Conservation (phyloP, 1,139 yeast species). For the Saccharomycopsis hybrid region DNA sequence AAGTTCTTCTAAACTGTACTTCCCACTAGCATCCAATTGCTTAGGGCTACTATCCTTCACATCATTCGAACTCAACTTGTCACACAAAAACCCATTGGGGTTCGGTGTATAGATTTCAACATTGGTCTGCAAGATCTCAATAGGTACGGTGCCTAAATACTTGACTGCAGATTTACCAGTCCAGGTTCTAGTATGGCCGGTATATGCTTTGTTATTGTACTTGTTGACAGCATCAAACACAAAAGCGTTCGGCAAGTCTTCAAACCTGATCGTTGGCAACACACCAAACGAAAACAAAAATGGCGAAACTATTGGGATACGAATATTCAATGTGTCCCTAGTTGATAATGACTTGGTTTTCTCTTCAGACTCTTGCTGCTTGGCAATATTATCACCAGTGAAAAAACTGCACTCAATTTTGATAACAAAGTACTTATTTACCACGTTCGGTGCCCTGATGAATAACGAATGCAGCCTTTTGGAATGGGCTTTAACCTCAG, state of each 20-base stretch:
- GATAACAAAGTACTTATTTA: conserved; percentile 20
- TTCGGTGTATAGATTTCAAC: conserved; percentile 28
- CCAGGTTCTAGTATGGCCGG: conserved; percentile 41
- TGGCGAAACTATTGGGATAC: conserved; percentile 35
- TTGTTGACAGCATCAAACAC: conserved; percentile 11
- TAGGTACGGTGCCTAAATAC: conserved; percentile 13
- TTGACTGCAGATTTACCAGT: conserved; percentile 29
- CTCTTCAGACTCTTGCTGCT: conserved; percentile 19
- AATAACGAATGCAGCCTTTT: conserved; percentile 24
- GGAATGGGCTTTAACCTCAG: conserved; percentile 22
- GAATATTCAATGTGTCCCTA: conserved; percentile 30
- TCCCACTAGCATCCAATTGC: not conserved
- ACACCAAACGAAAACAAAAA: conserved; percentile 34
- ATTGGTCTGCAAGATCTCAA: conserved; percentile 28
- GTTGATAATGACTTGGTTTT: conserved; percentile 25
- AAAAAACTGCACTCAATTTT: conserved; percentile 21
- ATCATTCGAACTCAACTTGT: conserved; percentile 20
- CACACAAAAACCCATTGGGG: conserved; percentile 32
- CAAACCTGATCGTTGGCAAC: conserved; percentile 34
- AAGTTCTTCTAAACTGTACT: conserved; percentile 22
- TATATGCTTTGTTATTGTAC: conserved; percentile 22
- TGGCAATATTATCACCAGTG: conserved; percentile 26
- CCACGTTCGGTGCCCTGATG: conserved; percentile 30
- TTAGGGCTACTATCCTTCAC: not conserved
- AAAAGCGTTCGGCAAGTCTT: conserved; percentile 42